A percentile compares a stretch with the other conserved stretches of the same genome.
Conservation (phyloP, 768 basidiomycete species). For the Boletus subcaerulescens region DNA sequence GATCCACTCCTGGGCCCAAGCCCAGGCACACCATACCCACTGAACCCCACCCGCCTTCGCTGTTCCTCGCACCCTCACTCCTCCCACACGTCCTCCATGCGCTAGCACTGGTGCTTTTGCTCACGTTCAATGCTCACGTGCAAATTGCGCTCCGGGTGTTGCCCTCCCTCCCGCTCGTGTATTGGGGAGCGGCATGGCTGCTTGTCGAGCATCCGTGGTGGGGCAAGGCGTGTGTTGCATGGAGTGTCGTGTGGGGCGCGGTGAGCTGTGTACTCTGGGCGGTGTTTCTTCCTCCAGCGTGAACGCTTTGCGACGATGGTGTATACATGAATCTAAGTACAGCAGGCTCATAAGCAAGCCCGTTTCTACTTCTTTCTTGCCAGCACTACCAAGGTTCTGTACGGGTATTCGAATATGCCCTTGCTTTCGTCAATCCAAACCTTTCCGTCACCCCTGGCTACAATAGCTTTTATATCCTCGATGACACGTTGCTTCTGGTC, state of each 20-base stretch:
- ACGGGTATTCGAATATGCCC: constrained; percentile 79
- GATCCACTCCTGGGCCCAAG: background rate
- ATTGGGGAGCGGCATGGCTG: constrained; percentile 83
- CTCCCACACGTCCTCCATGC: constrained; percentile 78
- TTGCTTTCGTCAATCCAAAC: constrained; percentile 73
- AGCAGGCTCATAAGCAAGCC: background rate
- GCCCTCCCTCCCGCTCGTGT: constrained; percentile 71
- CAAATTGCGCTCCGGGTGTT: constrained; percentile 83
- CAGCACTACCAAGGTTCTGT: constrained; percentile 63
- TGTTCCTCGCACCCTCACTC: constrained; percentile 42
- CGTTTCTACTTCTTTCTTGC: constrained; percentile 38
- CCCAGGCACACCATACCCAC: background rate
- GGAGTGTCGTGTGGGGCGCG: constrained; percentile 77
- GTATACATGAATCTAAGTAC: background rate
- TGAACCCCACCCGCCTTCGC: constrained; percentile 1
- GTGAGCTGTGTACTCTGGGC: constrained; percentile 75
- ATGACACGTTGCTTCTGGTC: constrained; percentile 55
- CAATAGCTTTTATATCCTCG: constrained; percentile 49
- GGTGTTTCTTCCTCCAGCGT: constrained; percentile 90
- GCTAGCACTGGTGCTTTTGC: constrained; percentile 51
- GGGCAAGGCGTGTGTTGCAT: constrained; percentile 67
- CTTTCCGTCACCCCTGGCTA: constrained; percentile 57
- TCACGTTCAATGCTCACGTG: constrained; percentile 79
- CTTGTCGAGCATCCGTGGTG: constrained; percentile 45
- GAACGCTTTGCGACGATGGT: constrained; percentile 8